phyloP scores from a whole-genome alignment of 495 filamentous ascomycete species.

The Trichoderma virens region DNA sequence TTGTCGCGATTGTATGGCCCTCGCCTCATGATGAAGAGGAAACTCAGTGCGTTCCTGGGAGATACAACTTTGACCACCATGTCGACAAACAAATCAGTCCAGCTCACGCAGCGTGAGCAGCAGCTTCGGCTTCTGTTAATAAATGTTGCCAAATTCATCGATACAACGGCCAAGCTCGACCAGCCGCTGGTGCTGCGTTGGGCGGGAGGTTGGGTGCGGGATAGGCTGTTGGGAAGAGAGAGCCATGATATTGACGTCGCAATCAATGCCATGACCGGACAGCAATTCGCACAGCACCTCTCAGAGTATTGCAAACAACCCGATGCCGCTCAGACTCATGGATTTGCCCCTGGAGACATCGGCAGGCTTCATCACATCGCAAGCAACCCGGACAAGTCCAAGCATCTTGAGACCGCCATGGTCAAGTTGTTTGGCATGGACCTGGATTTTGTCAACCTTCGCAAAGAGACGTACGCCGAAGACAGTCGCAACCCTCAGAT shows the following conservation, averaged over 20 bases:
- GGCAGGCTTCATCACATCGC: slow-evolving; percentile 68
- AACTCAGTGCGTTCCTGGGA: background rate
- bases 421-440: slow-evolving; percentile 80
- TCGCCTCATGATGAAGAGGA: slow-evolving; percentile 8
- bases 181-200: slow-evolving; percentile 67
- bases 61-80: background rate
- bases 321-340: slow-evolving; percentile 32
- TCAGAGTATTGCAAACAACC: slow-evolving; percentile 43
- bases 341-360: slow-evolving; percentile 45
- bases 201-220: slow-evolving; percentile 97
- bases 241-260: slow-evolving; percentile 93
- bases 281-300: slow-evolving; percentile 65
- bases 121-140: slow-evolving; percentile 64
- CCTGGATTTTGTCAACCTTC: slow-evolving; percentile 87
- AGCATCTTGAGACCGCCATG: slow-evolving; percentile 91
- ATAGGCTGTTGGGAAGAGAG: slow-evolving; percentile 75
- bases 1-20: background rate
- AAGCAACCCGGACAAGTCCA: slow-evolving; percentile 92
- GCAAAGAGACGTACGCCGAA: slow-evolving; percentile 81
- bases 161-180: slow-evolving; percentile 28
- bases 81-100: slow-evolving; percentile 26
- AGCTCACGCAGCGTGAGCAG: slow-evolving; percentile 58
- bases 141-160: slow-evolving; percentile 64
- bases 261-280: slow-evolving; percentile 92
- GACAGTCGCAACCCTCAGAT: slow-evolving; percentile 85